Evolutionary conservation across 805 yeast genomes (phyloP), one percentile per base, ranked within the genome.

Genomic region (Candida michaelii): DNA sequence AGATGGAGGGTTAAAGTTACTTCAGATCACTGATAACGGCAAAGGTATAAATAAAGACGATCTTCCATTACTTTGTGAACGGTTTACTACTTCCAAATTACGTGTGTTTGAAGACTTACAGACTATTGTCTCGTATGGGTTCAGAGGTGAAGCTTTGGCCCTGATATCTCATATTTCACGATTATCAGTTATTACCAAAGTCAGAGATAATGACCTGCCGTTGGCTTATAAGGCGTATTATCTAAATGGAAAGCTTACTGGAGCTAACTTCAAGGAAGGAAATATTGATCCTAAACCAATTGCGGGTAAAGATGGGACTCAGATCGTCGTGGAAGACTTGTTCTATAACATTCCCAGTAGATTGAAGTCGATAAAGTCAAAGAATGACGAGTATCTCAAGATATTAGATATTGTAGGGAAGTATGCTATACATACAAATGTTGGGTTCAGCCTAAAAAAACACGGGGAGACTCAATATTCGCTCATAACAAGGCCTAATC

Each of bases 81-180:
- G 99, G 18, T 91, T 89, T 64, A 87, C 98, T 16, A 93, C 99
- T 0, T 89, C 97, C 0, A 93, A 93, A 60, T 63, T 93, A 17
- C 47, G 63, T 1, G 71, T 65, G 7, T 91, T 85, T 58, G 91
- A 86, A 39, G 99, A 93, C 59, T 72, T 93, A 44, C 67, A 69
- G 38, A 60, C 73, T 3, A 77, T 93, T 17, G 67, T 76, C 16
- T 90, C 98, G 0, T 89, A 89, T 60, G 99, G 99, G 4, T 93
- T 93, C 59, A 73, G 99, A 42, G 99, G 99, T 12, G 99, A 93
- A 62, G 99, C 99, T 0, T 69, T 93, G 37, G 97, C 98, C 1
- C 83, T 93, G 57, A 90, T 93, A 6, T 89, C 97, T 0, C 97
- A 91, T 56, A 83, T 93, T 15, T 75, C 97, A 0, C 83, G 89